Base-by-base conservation (phyloP, 257 asterid species). In the Solanum corneliomulleri region DNA sequence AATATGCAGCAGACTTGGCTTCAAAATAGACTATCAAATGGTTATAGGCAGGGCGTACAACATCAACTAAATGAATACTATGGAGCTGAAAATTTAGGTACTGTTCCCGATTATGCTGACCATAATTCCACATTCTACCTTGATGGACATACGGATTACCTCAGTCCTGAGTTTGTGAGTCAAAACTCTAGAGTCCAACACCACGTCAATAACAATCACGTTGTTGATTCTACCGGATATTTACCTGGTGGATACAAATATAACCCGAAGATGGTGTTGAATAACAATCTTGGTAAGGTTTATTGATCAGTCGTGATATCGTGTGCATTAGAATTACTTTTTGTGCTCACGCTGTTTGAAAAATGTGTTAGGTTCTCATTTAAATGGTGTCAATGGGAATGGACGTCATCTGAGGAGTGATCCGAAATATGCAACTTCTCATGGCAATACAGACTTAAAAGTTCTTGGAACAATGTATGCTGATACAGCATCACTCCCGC, bases 381-480 rank as follows among this genome's bases (percentile, higher is more conserved):
- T 88, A 84, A 88, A 87, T 87, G 90, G 89, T 72, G 87, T 88
- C 68, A 87, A n/a, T 29, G 89, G 90, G 86, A 93, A 92, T 45
- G 94, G 91, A 47, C 92, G 9, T 64, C 89, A 87, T 85, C 66
- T 88, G 88, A 88, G 93, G 90, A 89, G 93, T 89, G 92, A 89
- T 23, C 91, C 90, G 76, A 88, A 68, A 45, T 89, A 90, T 89
- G 69, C 88, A 78, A 35, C 90, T 83, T 82, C 91, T 69, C 91
- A 91, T 75, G 92, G 91, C 68, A 74, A 52, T 68, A 90, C 88
- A 39, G 95, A 93, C 83, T 75, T 95, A 69, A 94, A 90, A 39
- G 93, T 91, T 84, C 87, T 93, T 86, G 97, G 94, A 91, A 94
- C 91, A 86, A 93, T 96, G 81, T 94, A 93, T 91, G 90, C 92